Base-by-base conservation (phyloP, 306 rosid genomes). In the Crotalaria pallida region DNA sequence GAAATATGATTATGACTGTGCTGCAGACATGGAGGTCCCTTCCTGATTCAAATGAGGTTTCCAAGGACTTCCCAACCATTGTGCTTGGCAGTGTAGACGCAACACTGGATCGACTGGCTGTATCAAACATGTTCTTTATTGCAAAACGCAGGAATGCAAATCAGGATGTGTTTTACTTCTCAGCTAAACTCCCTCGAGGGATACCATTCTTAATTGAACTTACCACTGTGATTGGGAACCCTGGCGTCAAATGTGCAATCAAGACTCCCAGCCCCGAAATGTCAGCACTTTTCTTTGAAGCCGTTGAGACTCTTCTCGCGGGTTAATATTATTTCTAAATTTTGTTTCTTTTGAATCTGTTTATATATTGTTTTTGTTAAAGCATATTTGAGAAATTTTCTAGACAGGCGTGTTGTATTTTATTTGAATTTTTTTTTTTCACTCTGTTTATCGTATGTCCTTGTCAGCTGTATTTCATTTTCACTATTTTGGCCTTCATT, bases 161-260 rank as follows among this genome's bases (percentile, higher is more conserved):
- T 86, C 96, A 94, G 78, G 99, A 94, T 38, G 99, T 94, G 72
- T 91, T 94, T 79, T 94, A 94, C 88, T 89, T 94, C 89, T 94
- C 99, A 18, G 82, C 88, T 34, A 91, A 86, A 74, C 66, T 91
- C 77, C 96, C 99, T 17, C 81, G 83, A 79, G 97, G 96, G 69
- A 66, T 81, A 38, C 96, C 97, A 0, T 83, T 94, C 76, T 69
- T 94, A 71, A 72, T 89, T 34, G 96, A 94, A 77, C 91, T 94
- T 43, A 90, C 97, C 60, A 86, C 96, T 1, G 81, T 75, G 31
- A 67, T 86, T 1, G 91, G 93, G 65, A 84, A 60, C 76, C 92
- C 97, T 3, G 99, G 96, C 15, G 68, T 91, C 77, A 88, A 94
- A 83, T 84, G 88, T 59, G 99, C 99, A 24, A 80, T 88, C 88